Conservation (phyloP, 176 grass and related monocot genomes). For the Chloris gayana region DNA sequence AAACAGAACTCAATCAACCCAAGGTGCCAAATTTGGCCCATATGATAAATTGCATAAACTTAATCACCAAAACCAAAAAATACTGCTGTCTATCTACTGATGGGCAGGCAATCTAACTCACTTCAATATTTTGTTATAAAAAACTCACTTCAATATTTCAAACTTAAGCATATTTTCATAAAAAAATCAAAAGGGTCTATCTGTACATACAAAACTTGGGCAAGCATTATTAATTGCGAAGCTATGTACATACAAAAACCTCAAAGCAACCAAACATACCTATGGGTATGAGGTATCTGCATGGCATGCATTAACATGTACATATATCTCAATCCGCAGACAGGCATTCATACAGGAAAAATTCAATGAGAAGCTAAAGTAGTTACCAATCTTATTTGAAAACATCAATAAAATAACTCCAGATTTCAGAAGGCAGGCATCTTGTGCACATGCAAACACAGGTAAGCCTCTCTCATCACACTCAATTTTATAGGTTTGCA, state of each 20-base stretch:
- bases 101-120: not conserved
- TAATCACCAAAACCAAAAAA: constrained; percentile 1
- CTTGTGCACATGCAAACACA: not conserved
- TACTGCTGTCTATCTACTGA: not conserved
- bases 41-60: not conserved
- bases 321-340: not conserved
- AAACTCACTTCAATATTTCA: not conserved
- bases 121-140: not conserved
- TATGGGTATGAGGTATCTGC: not conserved
- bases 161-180: not conserved
- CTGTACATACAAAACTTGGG: no score
- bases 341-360: not conserved
- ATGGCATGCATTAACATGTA: not conserved
- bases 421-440: not conserved
- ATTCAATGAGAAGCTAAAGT: not conserved
- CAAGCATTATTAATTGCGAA: not conserved
- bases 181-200: not conserved
- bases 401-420: not conserved
- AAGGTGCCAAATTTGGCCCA: not conserved
- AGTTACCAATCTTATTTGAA: not conserved
- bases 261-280: not conserved
- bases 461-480: not conserved
- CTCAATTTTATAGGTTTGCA: not conserved
- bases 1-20: not conserved
- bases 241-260: not conserved